These are phyloP conservation scores for Erucastrum elatum DNA, from an alignment of 345 rosid genomes.

Conservation along the genomic window DNA sequence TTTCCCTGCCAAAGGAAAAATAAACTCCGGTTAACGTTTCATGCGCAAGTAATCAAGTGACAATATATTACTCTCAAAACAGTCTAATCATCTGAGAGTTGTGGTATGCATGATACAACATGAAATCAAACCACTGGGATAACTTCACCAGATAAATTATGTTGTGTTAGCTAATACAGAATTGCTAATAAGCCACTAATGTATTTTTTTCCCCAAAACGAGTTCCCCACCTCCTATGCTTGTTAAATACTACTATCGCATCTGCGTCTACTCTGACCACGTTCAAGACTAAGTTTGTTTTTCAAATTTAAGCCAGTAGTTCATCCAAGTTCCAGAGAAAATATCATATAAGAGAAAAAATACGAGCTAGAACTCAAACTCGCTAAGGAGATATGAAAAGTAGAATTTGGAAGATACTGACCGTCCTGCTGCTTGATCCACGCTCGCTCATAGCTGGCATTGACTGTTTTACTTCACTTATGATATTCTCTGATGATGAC, in stretches of 20 bases:
- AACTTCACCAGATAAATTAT: background rate
- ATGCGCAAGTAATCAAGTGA: constrained; percentile 10
- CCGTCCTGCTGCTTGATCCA: constrained; percentile 73
- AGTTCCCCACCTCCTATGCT: background rate
- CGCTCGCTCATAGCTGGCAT: constrained; percentile 62
- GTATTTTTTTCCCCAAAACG: background rate
- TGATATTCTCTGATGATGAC: constrained; percentile 71
- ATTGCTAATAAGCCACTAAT: background rate
- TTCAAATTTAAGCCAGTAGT: constrained; percentile 6
- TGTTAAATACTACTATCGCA: background rate
- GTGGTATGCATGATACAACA: background rate
- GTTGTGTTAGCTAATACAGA: constrained; percentile 16
- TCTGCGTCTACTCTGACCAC: background rate
- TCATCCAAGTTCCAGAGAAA: constrained; percentile 4
- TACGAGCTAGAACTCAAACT: background rate
- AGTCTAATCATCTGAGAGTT: background rate
- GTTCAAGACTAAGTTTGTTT: background rate
- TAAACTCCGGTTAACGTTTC: constrained; percentile 1
- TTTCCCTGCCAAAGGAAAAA: constrained; percentile 48
- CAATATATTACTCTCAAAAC: background rate
- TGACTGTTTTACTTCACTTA: constrained; percentile 57
- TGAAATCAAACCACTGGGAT: background rate
- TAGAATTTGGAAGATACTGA: constrained; percentile 34
- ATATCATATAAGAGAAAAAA: background rate
- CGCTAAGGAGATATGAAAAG: background rate